Evolutionary conservation across 306 rosid species (phyloP).

Genomic region (Corylus americana): DNA sequence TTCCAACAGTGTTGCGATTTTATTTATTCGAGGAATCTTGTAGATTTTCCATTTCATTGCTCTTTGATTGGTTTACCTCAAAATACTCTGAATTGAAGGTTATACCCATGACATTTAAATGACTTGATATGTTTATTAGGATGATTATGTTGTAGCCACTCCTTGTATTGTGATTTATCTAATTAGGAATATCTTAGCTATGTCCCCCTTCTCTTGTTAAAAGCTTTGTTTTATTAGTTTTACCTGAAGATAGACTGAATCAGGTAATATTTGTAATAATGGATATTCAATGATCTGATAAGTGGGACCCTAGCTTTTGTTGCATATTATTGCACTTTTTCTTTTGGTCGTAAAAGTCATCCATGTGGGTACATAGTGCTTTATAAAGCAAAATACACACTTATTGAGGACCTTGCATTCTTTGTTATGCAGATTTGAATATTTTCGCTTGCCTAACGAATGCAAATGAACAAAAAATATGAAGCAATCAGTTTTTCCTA

Average conservation of each 20-base stretch:
- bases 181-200: neutral
- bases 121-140: neutral
- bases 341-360: neutral
- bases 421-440: neutral
- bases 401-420: neutral
- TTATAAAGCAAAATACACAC: neutral
- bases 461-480: neutral
- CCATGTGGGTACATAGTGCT: neutral
- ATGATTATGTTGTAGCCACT: neutral
- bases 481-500: neutral
- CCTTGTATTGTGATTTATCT: neutral
- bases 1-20: neutral
- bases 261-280: too few species aligned
- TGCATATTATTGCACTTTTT: too few species aligned
- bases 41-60: too few species aligned
- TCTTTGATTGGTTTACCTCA: neutral
- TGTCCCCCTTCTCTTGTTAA: too few species aligned
- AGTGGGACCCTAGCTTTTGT: too few species aligned
- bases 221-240: too few species aligned
- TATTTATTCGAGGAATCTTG: neutral
- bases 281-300: too few species aligned
- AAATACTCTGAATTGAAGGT: neutral
- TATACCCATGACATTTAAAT: neutral
- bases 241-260: too few species aligned
- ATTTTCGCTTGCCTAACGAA: neutral